Evolutionary conservation across 352 stramenopile genomes (phyloP), one percentile per base, ranked within the genome.

Genomic region (Pythium diclinum): DNA sequence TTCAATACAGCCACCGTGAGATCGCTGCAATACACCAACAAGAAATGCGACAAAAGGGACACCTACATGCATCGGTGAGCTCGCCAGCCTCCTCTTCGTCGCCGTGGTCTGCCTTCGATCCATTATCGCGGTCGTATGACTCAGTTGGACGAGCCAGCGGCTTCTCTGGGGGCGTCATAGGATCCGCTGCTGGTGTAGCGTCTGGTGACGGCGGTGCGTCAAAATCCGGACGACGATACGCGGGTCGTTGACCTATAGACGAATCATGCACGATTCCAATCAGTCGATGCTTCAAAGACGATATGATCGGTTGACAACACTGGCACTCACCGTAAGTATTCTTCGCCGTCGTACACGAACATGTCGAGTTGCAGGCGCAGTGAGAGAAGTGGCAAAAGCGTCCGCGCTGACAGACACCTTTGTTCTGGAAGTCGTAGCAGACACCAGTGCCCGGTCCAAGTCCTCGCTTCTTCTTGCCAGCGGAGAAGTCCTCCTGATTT

Each of bases 371-470:
- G 64, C 87, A 95, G 9, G 87, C 87, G 58, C 87, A 95, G 66
- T 95, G 87, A 14, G 85, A 94, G 63, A 95, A 95, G 59, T 95
- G 87, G 69, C 87, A 95, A 54, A 89, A 92, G 19, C 82, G 77
- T 8, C 85, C 87, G 14, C 87, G 87, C 60, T 94, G 85, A 25
- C 87, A 95, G 9, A 92, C 79, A 11, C 87, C 87, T 51, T 95
- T 95, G 71, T 95, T 95, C 64, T 95, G 87, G 47, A 95, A 95
- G 34, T 95, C 87, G 63, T 95, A 95, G 63, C 87, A 95, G 33
- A 95, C 87, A 42, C 87, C 87, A 40, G 82, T 91, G 46, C 87
- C 85, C 46, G 81, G 56, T 28, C 70, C 65, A 48, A 63, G 40
- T 5, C 77, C 67, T 54, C 81, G 79, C 67, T 91, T 93, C 63